phyloP scores from a whole-genome alignment of 306 rosid genomes.

The Abrus pulchellus region DNA sequence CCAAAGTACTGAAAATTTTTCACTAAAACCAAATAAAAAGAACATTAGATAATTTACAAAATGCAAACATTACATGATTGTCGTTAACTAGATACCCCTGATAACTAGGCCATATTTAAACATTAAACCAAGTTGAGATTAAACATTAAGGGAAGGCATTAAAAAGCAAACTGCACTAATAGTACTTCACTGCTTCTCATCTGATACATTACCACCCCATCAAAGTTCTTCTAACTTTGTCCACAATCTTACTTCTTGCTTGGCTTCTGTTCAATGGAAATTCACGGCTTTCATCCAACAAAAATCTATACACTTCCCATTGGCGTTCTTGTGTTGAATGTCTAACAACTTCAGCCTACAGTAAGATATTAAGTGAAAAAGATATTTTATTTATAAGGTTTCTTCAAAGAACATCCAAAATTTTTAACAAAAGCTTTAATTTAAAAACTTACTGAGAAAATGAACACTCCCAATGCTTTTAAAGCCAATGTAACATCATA shows the following conservation, averaged over 20 bases:
- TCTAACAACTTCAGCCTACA: conserved; percentile 86
- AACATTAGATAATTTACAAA: conserved; percentile 7
- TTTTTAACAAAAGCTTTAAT: conserved; percentile 13
- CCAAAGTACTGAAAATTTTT: conserved; percentile 28
- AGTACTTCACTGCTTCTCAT: conserved; percentile 39
- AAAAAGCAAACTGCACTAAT: conserved; percentile 35
- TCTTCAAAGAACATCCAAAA: conserved; percentile 29
- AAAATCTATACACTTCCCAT: conserved; percentile 91
- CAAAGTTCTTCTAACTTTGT: conserved; percentile 78
- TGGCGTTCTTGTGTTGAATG: conserved; percentile 77
- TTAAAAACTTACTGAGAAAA: conserved; percentile 68
- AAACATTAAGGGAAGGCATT: conserved; percentile 6
- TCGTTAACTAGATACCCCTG: neutral
- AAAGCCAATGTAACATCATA: conserved; percentile 80
- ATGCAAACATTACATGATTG: conserved; percentile 7
- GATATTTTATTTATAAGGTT: conserved; percentile 1
- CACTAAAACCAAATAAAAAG: conserved; percentile 34
- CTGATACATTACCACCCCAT: conserved; percentile 78
- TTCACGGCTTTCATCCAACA: conserved; percentile 73
- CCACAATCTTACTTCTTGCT: conserved; percentile 77
- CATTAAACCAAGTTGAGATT: conserved; percentile 29
- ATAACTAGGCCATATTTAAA: conserved; percentile 28
- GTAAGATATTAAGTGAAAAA: neutral
- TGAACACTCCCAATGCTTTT: conserved; percentile 68
- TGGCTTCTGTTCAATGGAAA: conserved; percentile 64